These are phyloP conservation scores for Cinchona pubescens DNA, from an alignment of 257 asterid species.

Conservation along the genomic window DNA sequence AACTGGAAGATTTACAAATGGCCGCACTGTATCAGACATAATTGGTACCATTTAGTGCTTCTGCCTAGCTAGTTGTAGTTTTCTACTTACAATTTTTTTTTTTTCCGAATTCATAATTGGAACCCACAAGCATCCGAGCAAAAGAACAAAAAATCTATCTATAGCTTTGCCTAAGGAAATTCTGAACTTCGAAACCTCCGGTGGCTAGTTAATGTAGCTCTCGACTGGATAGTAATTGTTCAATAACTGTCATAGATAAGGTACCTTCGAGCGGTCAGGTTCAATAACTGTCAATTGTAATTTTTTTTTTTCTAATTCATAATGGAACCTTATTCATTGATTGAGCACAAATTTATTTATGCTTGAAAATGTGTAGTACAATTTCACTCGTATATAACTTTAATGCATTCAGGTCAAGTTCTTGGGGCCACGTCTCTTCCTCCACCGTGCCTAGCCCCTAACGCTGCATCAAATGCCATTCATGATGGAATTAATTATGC, in stretches of 20 bases:
- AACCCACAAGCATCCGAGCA: background rate
- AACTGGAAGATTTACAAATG: background rate
- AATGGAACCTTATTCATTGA: background rate
- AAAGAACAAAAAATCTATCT: background rate
- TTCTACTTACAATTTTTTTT: too few species aligned
- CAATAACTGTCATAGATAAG: too few species aligned
- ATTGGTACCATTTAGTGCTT: too few species aligned
- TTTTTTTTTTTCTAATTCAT: too few species aligned
- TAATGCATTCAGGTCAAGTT: slow-evolving; percentile 32
- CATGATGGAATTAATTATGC: slow-evolving; percentile 51
- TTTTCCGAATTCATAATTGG: background rate
- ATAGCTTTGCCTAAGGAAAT: too few species aligned
- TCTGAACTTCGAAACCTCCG: background rate
- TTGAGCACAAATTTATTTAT: background rate
- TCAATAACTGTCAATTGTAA: too few species aligned
- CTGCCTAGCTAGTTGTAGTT: too few species aligned
- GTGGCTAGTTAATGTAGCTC: background rate
- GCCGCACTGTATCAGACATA: background rate
- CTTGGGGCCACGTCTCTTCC: slow-evolving; percentile 47
- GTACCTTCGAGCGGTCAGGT: background rate
- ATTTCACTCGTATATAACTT: background rate
- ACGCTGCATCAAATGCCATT: slow-evolving; percentile 30
- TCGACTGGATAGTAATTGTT: too few species aligned
- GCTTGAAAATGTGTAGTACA: background rate
- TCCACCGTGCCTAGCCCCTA: slow-evolving; percentile 47